phyloP scores from a whole-genome alignment of 345 rosid genomes.

The Populus tremula region DNA sequence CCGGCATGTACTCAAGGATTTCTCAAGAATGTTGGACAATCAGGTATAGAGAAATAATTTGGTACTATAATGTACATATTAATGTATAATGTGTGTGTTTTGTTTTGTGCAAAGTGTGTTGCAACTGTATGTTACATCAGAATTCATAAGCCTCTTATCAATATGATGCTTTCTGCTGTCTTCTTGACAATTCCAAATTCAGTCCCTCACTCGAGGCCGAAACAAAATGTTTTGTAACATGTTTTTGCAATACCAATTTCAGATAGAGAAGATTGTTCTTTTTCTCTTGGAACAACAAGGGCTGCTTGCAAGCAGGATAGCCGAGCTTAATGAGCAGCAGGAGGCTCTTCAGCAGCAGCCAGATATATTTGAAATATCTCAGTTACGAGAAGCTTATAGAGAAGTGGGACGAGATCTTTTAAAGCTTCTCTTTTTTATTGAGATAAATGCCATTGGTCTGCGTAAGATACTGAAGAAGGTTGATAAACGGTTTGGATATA shows the following conservation, averaged over 20 bases:
- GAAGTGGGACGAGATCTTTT: constrained; percentile 73
- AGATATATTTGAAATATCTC: constrained; percentile 56
- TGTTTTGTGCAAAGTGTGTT: neutral
- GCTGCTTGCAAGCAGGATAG: constrained; percentile 64
- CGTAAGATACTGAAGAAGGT: constrained; percentile 96
- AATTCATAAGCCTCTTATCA: neutral
- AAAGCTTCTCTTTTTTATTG: constrained; percentile 77
- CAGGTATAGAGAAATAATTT: constrained; percentile 46
- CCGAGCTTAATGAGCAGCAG: constrained; percentile 59
- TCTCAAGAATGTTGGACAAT: constrained; percentile 93
- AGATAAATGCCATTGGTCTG: constrained; percentile 86
- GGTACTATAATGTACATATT: neutral
- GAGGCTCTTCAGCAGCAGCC: constrained; percentile 64
- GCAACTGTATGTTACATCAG: neutral
- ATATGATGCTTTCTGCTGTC: neutral
- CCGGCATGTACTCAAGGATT: constrained; percentile 91
- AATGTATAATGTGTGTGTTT: no score
- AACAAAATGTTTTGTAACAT: neutral
- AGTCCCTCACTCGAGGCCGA: neutral
- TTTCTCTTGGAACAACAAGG: constrained; percentile 98
- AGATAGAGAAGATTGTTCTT: constrained; percentile 95
- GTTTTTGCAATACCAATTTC: constrained; percentile 26
- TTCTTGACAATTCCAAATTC: neutral
- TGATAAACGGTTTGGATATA: constrained; percentile 90
- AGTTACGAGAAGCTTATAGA: constrained; percentile 75